A percentile compares a stretch with the other conserved stretches of the same genome.
These are phyloP conservation scores for Fusarium gaditjirri DNA, from an alignment of 2,329 filamentous ascomycete species.

Conservation along the genomic window DNA sequence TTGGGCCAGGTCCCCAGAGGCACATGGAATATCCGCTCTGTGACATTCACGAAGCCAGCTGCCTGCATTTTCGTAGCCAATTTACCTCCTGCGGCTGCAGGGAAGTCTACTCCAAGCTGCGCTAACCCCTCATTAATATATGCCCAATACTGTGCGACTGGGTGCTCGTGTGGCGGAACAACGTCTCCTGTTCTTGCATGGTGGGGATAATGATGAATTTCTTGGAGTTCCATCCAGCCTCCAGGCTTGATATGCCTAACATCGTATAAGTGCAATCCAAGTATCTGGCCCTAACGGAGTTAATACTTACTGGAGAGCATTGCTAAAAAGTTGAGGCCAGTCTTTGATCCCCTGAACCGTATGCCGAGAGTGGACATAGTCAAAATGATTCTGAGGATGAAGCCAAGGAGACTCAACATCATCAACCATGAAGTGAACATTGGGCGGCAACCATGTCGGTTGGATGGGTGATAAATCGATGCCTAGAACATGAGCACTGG, in stretches of 20 bases:
- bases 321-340: constrained; percentile 61
- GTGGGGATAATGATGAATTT: constrained; percentile 62
- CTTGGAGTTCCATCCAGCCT: constrained; percentile 66
- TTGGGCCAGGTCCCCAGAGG: constrained; percentile 66
- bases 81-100: constrained; percentile 54
- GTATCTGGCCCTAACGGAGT: neutral
- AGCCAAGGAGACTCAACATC: constrained; percentile 68
- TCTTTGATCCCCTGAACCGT: constrained; percentile 66
- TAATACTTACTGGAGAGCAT: constrained; percentile 33
- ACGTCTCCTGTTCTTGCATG: constrained; percentile 54
- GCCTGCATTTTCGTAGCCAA: constrained; percentile 59
- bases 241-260: constrained; percentile 62
- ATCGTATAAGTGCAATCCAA: neutral
- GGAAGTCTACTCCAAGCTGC: constrained; percentile 59
- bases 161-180: constrained; percentile 52
- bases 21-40: constrained; percentile 60
- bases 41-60: constrained; percentile 64
- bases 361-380: constrained; percentile 70
- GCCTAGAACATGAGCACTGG: constrained; percentile 56
- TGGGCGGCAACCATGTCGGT: constrained; percentile 63
- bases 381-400: constrained; percentile 64
- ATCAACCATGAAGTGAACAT: constrained; percentile 66
- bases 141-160: constrained; percentile 59
- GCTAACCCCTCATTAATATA: constrained; percentile 57
- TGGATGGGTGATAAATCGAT: constrained; percentile 62